Base-by-base conservation (phyloP, 176 grass and related monocot genomes). In the Triticum timopheevii region DNA sequence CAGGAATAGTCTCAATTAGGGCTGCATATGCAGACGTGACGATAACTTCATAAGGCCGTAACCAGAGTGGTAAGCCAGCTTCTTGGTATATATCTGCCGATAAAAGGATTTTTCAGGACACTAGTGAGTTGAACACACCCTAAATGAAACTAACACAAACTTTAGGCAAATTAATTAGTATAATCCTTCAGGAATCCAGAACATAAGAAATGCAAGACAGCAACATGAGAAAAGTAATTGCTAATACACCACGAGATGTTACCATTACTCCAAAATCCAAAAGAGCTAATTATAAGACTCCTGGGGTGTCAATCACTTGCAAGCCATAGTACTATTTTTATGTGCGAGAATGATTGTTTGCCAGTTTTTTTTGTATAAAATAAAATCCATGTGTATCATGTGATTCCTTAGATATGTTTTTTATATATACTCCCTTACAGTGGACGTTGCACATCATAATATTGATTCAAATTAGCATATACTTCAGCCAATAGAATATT, bases 1-100 rank as follows among this genome's bases (percentile, higher is more conserved):
- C 97, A 56, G 97, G 97, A 88, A 99, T 99, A 77, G 97, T 96
- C 91, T 99, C 97, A 86, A 99, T 99, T 83, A 99, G 89, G 42
- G 97, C 92, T 87, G 94, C 93, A 90, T 96, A 99, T 73, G 97
- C 95, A 79, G 97, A 99, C 67, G 94, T 99, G 65, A 99, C 94
- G 22, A 99, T 93, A 82, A 99, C 90, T 87, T 99, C 97, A 90
- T 99, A 96, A 77, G 97, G 97, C 44, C 97, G 89, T 82, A 99
- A 87, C 97, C 97, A 99, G 83, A 99, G 94, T 84, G 97, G 97
- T 79, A 99, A 92, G 61, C 97, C 97, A 66, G 97, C 97, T 93
- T 99, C 97, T 94, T 99, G 97, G 89, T 99, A 99, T 91, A 99
- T 99, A 82, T 99, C 97, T 99, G 90, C 27, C 20, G 63, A 77